Base-by-base conservation (phyloP, 2,329 filamentous ascomycete genomes). In the Rachicladosporium sp. region DNA sequence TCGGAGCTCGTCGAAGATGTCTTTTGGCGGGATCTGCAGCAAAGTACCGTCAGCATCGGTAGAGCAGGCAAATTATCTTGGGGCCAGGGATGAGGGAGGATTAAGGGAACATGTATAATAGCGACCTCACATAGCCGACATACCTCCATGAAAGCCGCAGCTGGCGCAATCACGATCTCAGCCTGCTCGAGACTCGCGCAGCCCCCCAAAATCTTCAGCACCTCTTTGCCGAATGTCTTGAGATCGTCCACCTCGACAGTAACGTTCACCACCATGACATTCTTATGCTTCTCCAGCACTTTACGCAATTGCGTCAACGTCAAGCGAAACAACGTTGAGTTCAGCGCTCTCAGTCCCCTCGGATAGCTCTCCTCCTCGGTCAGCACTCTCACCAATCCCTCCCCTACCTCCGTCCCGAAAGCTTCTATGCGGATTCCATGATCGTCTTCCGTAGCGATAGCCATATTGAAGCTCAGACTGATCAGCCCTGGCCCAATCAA, bases 251-350 rank as follows among this genome's bases (percentile, higher is more conserved):
- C 48, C 13, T 59, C 53, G 0, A 66, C 41, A 12, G 60, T 63
- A 2, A 56, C 45, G 37, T 56, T 59, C 31, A 67, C 37, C 8
- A 66, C 57, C 53, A 62, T 57, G 6, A 67, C 35, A 4, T 55
- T 52, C 37, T 53, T 56, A 45, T 65, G 60, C 36, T 44, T 49
- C n/a, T 47, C 50, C 12, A 66, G 38, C 2, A 68, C 47, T 23
- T 48, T 50, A 19, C 45, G 43, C 23, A 67, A 46, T n/a, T 64
- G 54, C 23, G 50, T 46, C 5, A 56, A 34, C 5, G 50, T 54
- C 3, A 69, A 35, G 1, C 61, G 63, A 45, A 66, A 68, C 32
- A 68, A 47, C 8, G 63, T 66, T 8, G 54, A 49, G 47, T 67
- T 66, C 46, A 62, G 46, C 36, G 58, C 56, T 38, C 54, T 51